phyloP scores from a whole-genome alignment of 2,329 filamentous ascomycete genomes.

The Karstenula rhodostoma region DNA sequence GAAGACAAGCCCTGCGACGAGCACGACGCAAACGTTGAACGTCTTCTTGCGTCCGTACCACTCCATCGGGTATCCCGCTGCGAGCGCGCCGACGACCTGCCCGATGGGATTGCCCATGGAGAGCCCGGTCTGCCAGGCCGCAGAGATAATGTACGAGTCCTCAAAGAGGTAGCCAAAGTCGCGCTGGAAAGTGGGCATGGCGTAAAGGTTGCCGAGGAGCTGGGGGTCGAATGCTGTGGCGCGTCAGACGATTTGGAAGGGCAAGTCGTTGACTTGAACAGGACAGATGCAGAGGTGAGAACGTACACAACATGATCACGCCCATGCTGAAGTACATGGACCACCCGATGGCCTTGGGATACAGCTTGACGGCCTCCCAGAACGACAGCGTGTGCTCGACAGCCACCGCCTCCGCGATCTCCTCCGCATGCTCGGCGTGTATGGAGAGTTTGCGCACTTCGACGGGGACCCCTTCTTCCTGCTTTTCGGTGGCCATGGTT shows the following conservation, averaged over 20 bases:
- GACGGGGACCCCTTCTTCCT: slow-evolving; percentile 8
- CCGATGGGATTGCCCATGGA: slow-evolving; percentile 65
- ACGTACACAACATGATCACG: slow-evolving; percentile 64
- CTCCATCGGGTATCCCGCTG: slow-evolving; percentile 49
- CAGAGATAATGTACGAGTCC: slow-evolving; percentile 50
- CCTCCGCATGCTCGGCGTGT: slow-evolving; percentile 30
- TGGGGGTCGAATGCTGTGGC: slow-evolving; percentile 66
- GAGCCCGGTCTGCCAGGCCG: slow-evolving; percentile 51
- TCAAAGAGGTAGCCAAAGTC: slow-evolving; percentile 64
- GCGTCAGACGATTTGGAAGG: too few species aligned
- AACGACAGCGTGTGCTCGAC: slow-evolving; percentile 48
- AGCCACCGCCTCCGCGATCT: slow-evolving; percentile 46
- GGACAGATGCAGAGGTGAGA: neutral
- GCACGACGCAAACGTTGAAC: slow-evolving; percentile 30
- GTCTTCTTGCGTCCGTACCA: slow-evolving; percentile 44
- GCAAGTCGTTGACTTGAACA: neutral
- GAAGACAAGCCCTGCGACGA: slow-evolving; percentile 60
- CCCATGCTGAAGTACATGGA: slow-evolving; percentile 67
- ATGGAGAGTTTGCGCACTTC: slow-evolving; percentile 29
- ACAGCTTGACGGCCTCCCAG: slow-evolving; percentile 52
- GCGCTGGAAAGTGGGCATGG: slow-evolving; percentile 64
- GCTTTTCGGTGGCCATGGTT: slow-evolving; percentile 16
- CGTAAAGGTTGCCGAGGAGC: slow-evolving; percentile 69
- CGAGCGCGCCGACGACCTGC: slow-evolving; percentile 64
- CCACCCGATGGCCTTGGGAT: slow-evolving; percentile 61